These are phyloP conservation scores for Entamoeba invadens DNA, from an alignment of 208 protist genomes.

Conservation along the genomic window DNA sequence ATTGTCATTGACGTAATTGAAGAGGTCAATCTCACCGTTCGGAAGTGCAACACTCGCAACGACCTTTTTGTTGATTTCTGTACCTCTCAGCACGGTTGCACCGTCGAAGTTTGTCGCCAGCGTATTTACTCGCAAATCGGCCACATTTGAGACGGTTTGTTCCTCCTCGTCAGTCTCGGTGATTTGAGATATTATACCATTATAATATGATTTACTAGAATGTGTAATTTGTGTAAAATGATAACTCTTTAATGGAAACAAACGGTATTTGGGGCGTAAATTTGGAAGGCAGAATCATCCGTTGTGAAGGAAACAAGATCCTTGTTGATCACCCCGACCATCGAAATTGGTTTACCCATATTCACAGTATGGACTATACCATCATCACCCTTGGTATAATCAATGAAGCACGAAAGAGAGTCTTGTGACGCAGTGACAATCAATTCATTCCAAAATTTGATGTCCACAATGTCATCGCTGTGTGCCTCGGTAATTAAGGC, in stretches of 20 bases:
- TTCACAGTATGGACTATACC: background rate
- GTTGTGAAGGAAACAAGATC: background rate
- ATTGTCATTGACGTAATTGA: no score
- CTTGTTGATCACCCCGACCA: background rate
- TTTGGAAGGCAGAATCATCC: background rate
- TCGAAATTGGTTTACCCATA: background rate
- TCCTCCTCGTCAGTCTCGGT: no score
- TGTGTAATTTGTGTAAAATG: no score
- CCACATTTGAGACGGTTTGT: background rate
- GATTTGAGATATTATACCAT: no score
- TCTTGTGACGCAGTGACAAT: background rate
- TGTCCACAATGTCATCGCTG: background rate
- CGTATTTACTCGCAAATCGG: background rate
- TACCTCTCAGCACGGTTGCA: background rate
- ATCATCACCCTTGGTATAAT: background rate
- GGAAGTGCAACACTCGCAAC: background rate
- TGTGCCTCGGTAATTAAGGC: background rate
- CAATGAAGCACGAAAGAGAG: background rate
- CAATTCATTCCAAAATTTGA: background rate
- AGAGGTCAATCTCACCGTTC: no score
- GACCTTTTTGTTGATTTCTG: background rate
- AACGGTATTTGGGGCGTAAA: no score
- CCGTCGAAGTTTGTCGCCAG: background rate
- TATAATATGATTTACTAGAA: no score
- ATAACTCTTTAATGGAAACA: no score